phyloP scores from a whole-genome alignment of 129 eudicot genomes.

The Mikania micrantha region DNA sequence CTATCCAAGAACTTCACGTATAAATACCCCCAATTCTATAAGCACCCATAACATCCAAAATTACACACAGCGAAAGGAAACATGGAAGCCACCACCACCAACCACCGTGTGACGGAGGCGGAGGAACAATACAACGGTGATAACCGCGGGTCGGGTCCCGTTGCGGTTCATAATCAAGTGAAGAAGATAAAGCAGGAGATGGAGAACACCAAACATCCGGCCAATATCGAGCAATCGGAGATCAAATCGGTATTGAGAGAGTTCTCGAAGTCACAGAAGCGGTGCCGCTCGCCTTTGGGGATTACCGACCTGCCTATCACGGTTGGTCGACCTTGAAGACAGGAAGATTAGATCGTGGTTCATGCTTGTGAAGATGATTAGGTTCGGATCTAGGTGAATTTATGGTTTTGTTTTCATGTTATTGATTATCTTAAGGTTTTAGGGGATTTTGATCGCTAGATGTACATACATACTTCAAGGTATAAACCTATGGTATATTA shows the following conservation, averaged over 20 bases:
- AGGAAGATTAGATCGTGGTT: not conserved
- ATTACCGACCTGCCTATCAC: constrained; percentile 36
- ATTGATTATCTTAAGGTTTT: not conserved
- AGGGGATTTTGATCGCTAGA: constrained; percentile 11
- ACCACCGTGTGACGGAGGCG: constrained; percentile 5
- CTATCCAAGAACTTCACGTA: constrained; percentile 8
- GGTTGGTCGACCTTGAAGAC: constrained; percentile 28
- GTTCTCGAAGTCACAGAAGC: constrained; percentile 30
- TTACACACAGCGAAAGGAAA: not conserved
- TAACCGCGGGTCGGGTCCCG: not conserved
- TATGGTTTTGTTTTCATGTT: not conserved
- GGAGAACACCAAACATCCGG: constrained; percentile 44
- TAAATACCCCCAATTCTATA: constrained; percentile 2
- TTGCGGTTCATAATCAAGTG: constrained; percentile 56
- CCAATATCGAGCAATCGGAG: constrained; percentile 30
- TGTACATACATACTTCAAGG: constrained; percentile 10
- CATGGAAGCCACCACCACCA: constrained; percentile 15
- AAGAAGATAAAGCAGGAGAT: constrained; percentile 54
- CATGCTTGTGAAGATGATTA: not conserved
- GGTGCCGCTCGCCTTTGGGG: constrained; percentile 60
- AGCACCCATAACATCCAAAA: not conserved
- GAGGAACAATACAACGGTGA: not conserved
- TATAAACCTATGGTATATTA: not conserved
- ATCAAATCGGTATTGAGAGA: constrained; percentile 29
- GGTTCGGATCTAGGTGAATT: not conserved